A percentile compares a stretch with the other conserved stretches of the same genome.
These are phyloP conservation scores for Berberis vulgaris DNA, from an alignment of 164 flowering plant genomes.

Conservation along the genomic window DNA sequence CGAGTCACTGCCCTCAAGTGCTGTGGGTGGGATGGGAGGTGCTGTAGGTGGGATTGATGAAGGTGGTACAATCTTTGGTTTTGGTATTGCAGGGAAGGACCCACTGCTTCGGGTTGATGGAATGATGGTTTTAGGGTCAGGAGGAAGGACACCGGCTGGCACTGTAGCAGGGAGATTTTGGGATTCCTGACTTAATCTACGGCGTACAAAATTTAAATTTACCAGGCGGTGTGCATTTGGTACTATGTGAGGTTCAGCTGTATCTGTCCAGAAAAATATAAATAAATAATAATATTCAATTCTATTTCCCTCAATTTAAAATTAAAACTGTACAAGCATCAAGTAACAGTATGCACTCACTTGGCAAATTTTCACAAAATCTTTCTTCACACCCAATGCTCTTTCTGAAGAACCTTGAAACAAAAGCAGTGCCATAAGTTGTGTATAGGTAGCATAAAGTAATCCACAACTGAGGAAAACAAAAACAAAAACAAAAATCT, in stretches of 20 bases:
- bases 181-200: constrained; percentile 29
- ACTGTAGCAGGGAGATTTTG: constrained; percentile 53
- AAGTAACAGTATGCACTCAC: constrained; percentile 14
- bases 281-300: constrained; percentile 4
- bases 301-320: background rate
- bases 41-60: constrained; percentile 2
- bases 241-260: constrained; percentile 23
- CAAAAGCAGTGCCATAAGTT: background rate
- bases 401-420: constrained; percentile 17
- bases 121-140: constrained; percentile 17
- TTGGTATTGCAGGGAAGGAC: constrained; percentile 43
- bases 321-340: background rate
- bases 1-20: no score
- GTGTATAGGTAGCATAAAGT: background rate
- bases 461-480: background rate
- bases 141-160: constrained; percentile 14
- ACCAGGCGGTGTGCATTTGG: constrained; percentile 15
- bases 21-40: background rate
- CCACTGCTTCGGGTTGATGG: constrained; percentile 58
- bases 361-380: constrained; percentile 5
- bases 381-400: constrained; percentile 2
- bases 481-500: background rate
- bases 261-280: constrained; percentile 24
- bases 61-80: constrained; percentile 14
- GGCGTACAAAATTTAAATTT: constrained; percentile 30